Evolutionary conservation across 2,329 filamentous ascomycete genomes (phyloP), one percentile per base, ranked within the genome.

Genomic region (Ceratocystis eucalypticola): DNA sequence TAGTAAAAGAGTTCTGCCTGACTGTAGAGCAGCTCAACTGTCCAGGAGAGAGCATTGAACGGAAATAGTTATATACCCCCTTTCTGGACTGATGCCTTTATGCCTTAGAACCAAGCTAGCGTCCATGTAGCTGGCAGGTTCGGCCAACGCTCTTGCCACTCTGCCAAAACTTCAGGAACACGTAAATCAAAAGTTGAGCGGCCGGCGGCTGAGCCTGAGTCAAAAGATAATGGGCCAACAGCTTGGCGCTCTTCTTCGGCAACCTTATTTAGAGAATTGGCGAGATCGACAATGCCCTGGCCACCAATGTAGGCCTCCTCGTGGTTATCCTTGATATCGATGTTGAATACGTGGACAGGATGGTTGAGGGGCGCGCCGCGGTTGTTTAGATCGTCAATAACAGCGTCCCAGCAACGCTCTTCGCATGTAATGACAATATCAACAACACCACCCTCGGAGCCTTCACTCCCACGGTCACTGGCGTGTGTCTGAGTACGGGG

Each of bases 311-410:
- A 81, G 0, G 94, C 94, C 76, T 99, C 94, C 75, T 99, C 93
- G 73, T 97, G 94, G 73, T 97, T 99, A 77, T 99, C 94, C 75
- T 89, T 93, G 73, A 99, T 99, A 74, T 99, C 94, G 65, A 99
- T 88, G 72, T 99, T 99, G 80, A 99, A 96, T 66, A 99, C 90
- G 74, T 99, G 94, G 0, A 99, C 94, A 0, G 94, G 92, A 1
- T 91, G 81, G 75, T 99, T 99, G 67, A 99, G 80, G 2, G 89
- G 88, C 0, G 88, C 85, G 6, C 93, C 94, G 69, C 95, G 84
- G 71, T 86, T 89, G 69, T 96, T 84, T 64, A 99, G 80, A 74
- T 99, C 93, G 72, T 99, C 94, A 10, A 99, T 83, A 44, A 99
- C 94, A 3, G 94, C 92, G 76, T 99, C 94, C 91, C 95, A 99